Percentiles rank a stretch among this genome's conserved stretches.
These are phyloP conservation scores for Juncus effusus DNA, from an alignment of 176 grass and related monocot species.

Conservation along the genomic window DNA sequence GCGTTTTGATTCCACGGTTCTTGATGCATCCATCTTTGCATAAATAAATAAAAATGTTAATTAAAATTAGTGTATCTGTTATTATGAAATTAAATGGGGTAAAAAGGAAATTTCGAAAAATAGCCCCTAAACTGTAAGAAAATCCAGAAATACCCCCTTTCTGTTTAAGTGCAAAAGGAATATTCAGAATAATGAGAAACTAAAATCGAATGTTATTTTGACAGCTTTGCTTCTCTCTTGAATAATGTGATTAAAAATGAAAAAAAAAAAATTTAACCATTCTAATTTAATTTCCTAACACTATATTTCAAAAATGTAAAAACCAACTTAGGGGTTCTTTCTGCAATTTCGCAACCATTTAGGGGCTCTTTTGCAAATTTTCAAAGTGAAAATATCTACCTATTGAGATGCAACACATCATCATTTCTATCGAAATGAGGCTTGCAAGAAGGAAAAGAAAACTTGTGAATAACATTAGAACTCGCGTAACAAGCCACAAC, in stretches of 20 bases:
- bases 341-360: background rate
- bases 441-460: slow-evolving; percentile 80
- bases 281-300: no score
- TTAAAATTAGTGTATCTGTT: background rate
- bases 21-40: slow-evolving; percentile 65
- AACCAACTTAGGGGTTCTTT: background rate
- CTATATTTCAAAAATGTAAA: no score
- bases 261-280: no score
- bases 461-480: slow-evolving; percentile 52
- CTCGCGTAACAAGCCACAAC: slow-evolving; percentile 68
- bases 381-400: slow-evolving; percentile 37
- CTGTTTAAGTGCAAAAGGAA: no score
- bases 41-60: background rate
- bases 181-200: no score
- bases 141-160: no score
- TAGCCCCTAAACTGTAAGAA: no score
- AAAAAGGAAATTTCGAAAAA: no score
- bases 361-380: slow-evolving; percentile 6
- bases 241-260: no score
- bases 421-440: slow-evolving; percentile 39
- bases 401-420: slow-evolving; percentile 52
- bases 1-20: slow-evolving; percentile 85
- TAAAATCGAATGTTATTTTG: no score
- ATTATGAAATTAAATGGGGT: no score
- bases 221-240: no score